These are phyloP conservation scores for Pichia sp. DNA, from an alignment of 1,139 yeast genomes.

Conservation along the genomic window DNA sequence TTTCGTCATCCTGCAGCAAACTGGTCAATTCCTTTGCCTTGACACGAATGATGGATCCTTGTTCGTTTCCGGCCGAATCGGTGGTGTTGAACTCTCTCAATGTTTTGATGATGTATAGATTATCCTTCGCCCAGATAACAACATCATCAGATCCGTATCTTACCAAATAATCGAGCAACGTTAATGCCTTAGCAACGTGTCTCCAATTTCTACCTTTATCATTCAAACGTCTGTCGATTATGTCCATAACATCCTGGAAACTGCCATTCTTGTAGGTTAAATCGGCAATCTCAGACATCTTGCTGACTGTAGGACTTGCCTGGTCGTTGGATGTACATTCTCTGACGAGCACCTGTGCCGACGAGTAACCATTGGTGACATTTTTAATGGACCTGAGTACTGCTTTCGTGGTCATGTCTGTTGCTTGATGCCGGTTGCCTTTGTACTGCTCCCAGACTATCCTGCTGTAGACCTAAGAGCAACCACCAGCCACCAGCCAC, in stretches of 20 bases:
- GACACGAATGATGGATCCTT: slow-evolving; percentile 83
- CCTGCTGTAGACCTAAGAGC: no score
- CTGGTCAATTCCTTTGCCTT: slow-evolving; percentile 88
- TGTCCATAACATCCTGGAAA: slow-evolving; percentile 88
- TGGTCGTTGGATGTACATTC: slow-evolving; percentile 92
- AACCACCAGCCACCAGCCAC: no score
- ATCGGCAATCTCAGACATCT: slow-evolving; percentile 80
- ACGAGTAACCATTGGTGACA: slow-evolving; percentile 87
- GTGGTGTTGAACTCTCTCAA: slow-evolving; percentile 82
- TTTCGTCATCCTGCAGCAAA: slow-evolving; percentile 74
- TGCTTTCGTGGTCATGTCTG: slow-evolving; percentile 42
- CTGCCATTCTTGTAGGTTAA: slow-evolving; percentile 71
- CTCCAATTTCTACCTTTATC: slow-evolving; percentile 99
- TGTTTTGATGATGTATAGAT: slow-evolving; percentile 82
- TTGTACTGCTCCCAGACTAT: no score
- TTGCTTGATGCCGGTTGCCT: no score
- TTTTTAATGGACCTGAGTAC: slow-evolving; percentile 84
- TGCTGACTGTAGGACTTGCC: slow-evolving; percentile 72
- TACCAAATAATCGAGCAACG: slow-evolving; percentile 82
- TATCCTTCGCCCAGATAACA: slow-evolving; percentile 91
- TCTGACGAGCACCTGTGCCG: slow-evolving; percentile 81
- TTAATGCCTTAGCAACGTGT: slow-evolving; percentile 87
- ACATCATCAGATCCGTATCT: slow-evolving; percentile 87
- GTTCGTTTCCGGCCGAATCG: slow-evolving; percentile 78
- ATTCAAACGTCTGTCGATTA: slow-evolving; percentile 86